Evolutionary conservation across 371 early-diverging fungal genomes (phyloP).

Genomic region (Mycotypha africana): DNA sequence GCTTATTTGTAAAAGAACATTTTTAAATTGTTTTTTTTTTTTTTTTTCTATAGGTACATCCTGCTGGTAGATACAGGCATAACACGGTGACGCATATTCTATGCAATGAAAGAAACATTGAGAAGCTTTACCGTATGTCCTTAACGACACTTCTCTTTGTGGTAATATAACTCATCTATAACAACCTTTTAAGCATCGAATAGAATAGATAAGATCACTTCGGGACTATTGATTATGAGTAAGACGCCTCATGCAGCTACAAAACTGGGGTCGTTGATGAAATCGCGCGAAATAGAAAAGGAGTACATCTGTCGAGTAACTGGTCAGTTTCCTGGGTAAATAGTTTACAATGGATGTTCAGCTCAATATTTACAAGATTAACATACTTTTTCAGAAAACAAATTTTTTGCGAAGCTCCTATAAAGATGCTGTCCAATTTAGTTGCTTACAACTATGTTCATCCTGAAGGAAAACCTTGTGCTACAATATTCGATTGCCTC

Average conservation of each 20-base stretch:
- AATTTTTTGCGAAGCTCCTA: slow-evolving; percentile 73
- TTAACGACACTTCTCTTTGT: too few species aligned
- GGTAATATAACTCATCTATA: too few species aligned
- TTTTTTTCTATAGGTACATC: slow-evolving; percentile 44
- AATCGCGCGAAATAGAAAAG: slow-evolving; percentile 65
- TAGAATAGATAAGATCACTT: slow-evolving; percentile 90
- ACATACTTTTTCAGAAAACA: slow-evolving; percentile 25
- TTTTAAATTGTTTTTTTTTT: too few species aligned
- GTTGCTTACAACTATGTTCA: slow-evolving; percentile 80
- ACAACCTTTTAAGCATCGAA: slow-evolving; percentile 58
- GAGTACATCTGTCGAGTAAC: slow-evolving; percentile 83
- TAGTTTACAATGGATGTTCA: neutral
- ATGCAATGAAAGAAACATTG: slow-evolving; percentile 55
- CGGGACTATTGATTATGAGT: slow-evolving; percentile 84
- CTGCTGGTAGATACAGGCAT: slow-evolving; percentile 74
- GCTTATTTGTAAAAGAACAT: too few species aligned
- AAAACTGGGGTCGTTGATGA: slow-evolving; percentile 59
- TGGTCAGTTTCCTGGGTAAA: slow-evolving; percentile 81
- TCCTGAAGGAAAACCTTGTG: slow-evolving; percentile 73
- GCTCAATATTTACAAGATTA: too few species aligned
- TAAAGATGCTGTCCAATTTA: slow-evolving; percentile 42
- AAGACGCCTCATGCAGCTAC: slow-evolving; percentile 56
- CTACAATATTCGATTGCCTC: slow-evolving; percentile 66
- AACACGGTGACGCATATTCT: slow-evolving; percentile 84
- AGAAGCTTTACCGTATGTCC: slow-evolving; percentile 65